phyloP scores from a whole-genome alignment of 2,329 filamentous ascomycete species.

The Diatrype stigma region DNA sequence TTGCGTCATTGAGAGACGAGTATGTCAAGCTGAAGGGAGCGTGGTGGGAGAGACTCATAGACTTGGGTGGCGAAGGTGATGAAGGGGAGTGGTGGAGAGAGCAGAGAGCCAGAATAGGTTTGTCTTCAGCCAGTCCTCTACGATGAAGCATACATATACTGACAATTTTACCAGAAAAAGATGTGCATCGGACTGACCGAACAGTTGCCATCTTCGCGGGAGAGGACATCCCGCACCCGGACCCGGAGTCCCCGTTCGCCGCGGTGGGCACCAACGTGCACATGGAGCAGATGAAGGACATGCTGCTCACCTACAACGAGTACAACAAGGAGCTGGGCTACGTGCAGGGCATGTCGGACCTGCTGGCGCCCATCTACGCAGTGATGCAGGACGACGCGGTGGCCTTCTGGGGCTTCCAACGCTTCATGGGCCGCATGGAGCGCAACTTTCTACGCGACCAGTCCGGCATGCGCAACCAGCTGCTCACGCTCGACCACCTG shows the following conservation, averaged over 20 bases:
- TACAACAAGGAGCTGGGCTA: slow-evolving; percentile 95
- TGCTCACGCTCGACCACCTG: slow-evolving; percentile 86
- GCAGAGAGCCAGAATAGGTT: slow-evolving; percentile 89
- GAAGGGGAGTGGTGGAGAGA: slow-evolving; percentile 96
- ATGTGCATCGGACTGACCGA: slow-evolving; percentile 95
- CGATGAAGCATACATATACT: slow-evolving; percentile 4
- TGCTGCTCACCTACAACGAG: slow-evolving; percentile 97
- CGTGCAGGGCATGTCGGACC: slow-evolving; percentile 97
- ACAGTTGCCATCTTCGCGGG: slow-evolving; percentile 93
- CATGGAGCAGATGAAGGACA: slow-evolving; percentile 98
- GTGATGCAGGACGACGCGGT: slow-evolving; percentile 96
- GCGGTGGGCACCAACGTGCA: slow-evolving; percentile 93
- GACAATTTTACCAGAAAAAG: slow-evolving; percentile 69
- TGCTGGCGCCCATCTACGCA: slow-evolving; percentile 92
- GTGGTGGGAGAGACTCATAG: slow-evolving; percentile 94
- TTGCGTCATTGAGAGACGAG: slow-evolving; percentile 84
- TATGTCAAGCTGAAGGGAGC: slow-evolving; percentile 90
- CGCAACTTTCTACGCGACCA: slow-evolving; percentile 94
- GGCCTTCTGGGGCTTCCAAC: slow-evolving; percentile 94
- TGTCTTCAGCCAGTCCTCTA: slow-evolving; percentile 28
- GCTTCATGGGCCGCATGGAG: slow-evolving; percentile 98
- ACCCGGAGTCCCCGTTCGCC: slow-evolving; percentile 92
- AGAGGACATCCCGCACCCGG: slow-evolving; percentile 93
- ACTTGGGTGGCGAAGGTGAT: slow-evolving; percentile 73
- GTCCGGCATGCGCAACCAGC: slow-evolving; percentile 90